These are phyloP conservation scores for Dictyostelium gargantuum DNA, from an alignment of 208 protist genomes.

Conservation along the genomic window DNA sequence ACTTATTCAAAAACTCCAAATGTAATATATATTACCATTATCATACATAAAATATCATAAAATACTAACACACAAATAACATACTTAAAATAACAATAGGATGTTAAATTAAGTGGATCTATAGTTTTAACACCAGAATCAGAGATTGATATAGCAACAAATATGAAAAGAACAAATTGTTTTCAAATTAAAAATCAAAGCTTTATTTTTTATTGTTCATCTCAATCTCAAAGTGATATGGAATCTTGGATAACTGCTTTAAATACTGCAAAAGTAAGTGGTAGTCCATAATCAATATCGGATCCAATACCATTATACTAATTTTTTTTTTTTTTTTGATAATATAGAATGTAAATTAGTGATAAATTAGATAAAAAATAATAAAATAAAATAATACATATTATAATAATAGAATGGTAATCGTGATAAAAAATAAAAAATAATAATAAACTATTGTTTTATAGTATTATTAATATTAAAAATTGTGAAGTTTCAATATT, in stretches of 20 bases:
- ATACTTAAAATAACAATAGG: neutral
- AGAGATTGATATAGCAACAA: conserved; percentile 53
- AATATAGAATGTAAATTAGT: too few relatives aligned
- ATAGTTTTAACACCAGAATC: conserved; percentile 21
- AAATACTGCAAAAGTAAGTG: conserved; percentile 38
- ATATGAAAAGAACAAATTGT: conserved; percentile 59
- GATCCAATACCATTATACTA: too few relatives aligned
- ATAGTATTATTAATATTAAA: too few relatives aligned
- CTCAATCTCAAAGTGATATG: conserved; percentile 29
- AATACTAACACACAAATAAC: neutral
- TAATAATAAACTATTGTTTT: too few relatives aligned
- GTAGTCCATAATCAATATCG: too few relatives aligned
- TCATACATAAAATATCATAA: neutral
- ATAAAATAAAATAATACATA: too few relatives aligned
- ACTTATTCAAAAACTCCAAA: conserved; percentile 53
- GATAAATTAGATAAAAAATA: too few relatives aligned
- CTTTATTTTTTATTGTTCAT: conserved; percentile 26
- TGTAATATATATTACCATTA: neutral
- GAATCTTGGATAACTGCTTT: conserved; percentile 38
- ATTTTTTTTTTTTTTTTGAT: neutral
- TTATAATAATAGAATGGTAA: too few relatives aligned
- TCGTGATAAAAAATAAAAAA: too few relatives aligned
- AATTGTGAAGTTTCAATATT: too few relatives aligned
- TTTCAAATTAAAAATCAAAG: conserved; percentile 41
- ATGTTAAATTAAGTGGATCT: conserved; percentile 27